A percentile compares a stretch with the other conserved stretches of the same genome.
phyloP scores from a whole-genome alignment of 371 early-diverging fungal species.

The Mucor ambiguus region DNA sequence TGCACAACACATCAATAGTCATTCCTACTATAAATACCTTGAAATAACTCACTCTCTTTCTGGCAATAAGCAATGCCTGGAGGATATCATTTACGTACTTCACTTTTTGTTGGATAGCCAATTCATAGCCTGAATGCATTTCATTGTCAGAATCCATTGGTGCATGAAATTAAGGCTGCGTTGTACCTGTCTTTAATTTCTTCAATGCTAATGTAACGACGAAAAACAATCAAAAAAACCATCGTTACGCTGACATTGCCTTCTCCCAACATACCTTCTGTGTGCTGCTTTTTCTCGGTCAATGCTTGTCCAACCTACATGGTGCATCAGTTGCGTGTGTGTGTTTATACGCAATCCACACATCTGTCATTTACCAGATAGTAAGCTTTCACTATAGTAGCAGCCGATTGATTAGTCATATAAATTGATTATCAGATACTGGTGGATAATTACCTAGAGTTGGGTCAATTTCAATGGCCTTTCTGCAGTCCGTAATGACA shows the following conservation, averaged over 20 bases:
- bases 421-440: not conserved
- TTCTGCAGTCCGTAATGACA: constrained; percentile 68
- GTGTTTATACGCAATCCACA: not conserved
- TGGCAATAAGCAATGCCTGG: constrained; percentile 55
- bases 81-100: constrained; percentile 63
- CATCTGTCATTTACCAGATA: constrained; percentile 52
- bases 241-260: too few relatives aligned
- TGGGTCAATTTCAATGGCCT: constrained; percentile 73
- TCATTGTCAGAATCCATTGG: not conserved
- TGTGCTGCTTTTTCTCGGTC: constrained; percentile 49
- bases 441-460: constrained; percentile 47
- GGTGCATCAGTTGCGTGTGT: not conserved
- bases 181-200: constrained; percentile 56
- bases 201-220: constrained; percentile 42
- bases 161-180: not conserved
- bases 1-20: not conserved
- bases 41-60: constrained; percentile 42
- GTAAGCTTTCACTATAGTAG: constrained; percentile 66
- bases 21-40: too few relatives aligned
- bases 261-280: constrained; percentile 35
- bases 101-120: constrained; percentile 61
- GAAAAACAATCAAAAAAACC: too few relatives aligned
- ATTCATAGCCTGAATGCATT: constrained; percentile 43
- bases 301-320: constrained; percentile 62
- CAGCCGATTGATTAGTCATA: not conserved